These are phyloP conservation scores for Phytophthora idaei DNA, from an alignment of 352 stramenopile species.

Conservation along the genomic window DNA sequence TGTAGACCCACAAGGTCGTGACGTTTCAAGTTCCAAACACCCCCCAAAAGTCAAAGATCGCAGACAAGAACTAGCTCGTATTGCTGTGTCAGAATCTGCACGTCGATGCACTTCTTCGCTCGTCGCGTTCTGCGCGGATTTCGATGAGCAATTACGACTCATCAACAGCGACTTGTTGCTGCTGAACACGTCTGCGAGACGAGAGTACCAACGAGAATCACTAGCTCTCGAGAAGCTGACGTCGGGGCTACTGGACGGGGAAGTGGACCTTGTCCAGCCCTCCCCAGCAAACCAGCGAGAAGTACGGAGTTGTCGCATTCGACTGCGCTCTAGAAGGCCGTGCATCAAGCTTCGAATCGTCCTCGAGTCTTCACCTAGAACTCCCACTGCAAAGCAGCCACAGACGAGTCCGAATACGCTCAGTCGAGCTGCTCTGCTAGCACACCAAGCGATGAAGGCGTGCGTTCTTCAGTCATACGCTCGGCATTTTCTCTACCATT, in stretches of 20 bases:
- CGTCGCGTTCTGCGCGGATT: conserved; percentile 22
- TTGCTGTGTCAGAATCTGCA: background rate
- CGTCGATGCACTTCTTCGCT: conserved; percentile 12
- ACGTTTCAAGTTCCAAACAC: background rate
- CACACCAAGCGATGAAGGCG: conserved; percentile 29
- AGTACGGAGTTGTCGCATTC: conserved; percentile 4
- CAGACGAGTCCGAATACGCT: conserved; percentile 7
- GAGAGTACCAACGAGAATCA: conserved; percentile 30
- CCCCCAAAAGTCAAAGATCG: background rate
- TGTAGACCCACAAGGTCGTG: background rate
- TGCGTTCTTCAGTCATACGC: conserved; percentile 30
- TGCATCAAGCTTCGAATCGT: conserved; percentile 26
- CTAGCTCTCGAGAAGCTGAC: conserved; percentile 30
- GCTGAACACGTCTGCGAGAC: conserved; percentile 19
- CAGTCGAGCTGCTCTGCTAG: conserved; percentile 22
- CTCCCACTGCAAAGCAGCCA: background rate
- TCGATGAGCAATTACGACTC: conserved; percentile 30
- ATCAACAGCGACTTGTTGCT: conserved; percentile 21
- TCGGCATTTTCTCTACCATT: conserved; percentile 31
- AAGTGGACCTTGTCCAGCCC: background rate
- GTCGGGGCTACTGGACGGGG: conserved; percentile 10
- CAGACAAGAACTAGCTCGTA: background rate
- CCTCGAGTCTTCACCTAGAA: background rate
- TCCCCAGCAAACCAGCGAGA: background rate
- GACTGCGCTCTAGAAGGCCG: conserved; percentile 8